phyloP scores from a whole-genome alignment of 2,329 filamentous ascomycete genomes.

The Cercospora berteroae region DNA sequence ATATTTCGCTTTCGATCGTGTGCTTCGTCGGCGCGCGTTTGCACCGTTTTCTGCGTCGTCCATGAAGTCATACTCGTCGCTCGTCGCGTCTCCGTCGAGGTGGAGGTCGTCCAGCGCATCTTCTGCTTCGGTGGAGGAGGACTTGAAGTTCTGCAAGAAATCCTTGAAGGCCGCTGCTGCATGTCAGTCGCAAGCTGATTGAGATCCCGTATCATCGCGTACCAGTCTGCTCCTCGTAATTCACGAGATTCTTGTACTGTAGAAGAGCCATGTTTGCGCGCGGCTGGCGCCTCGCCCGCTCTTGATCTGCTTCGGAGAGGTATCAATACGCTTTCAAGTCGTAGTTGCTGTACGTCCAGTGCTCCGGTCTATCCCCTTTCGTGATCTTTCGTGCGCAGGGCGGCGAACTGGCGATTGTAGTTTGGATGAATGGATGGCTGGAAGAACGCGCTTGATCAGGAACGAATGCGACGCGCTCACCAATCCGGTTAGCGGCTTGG shows the following conservation, averaged over 20 bases:
- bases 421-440: background rate
- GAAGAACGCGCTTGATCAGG: constrained; percentile 2
- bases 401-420: background rate
- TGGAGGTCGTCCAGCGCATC: constrained; percentile 81
- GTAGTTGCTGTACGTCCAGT: background rate
- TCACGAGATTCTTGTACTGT: constrained; percentile 72
- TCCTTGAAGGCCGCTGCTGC: constrained; percentile 73
- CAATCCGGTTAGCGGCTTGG: background rate
- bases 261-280: constrained; percentile 73
- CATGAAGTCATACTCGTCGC: constrained; percentile 91
- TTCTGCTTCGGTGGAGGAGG: constrained; percentile 67
- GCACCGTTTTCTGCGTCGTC: constrained; percentile 61
- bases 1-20: constrained; percentile 73
- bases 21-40: constrained; percentile 36
- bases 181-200: constrained; percentile 35
- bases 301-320: background rate
- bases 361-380: background rate
- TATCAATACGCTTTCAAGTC: background rate
- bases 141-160: constrained; percentile 87
- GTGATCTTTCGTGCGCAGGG: background rate
- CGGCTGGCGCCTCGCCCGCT: background rate
- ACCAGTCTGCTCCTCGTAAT: constrained; percentile 87
- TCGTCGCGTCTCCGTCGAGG: constrained; percentile 81
- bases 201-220: constrained; percentile 24
- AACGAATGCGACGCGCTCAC: constrained; percentile 10